Evolutionary conservation across 805 yeast species (phyloP).

Genomic region (Saccharomycopsis olivae): DNA sequence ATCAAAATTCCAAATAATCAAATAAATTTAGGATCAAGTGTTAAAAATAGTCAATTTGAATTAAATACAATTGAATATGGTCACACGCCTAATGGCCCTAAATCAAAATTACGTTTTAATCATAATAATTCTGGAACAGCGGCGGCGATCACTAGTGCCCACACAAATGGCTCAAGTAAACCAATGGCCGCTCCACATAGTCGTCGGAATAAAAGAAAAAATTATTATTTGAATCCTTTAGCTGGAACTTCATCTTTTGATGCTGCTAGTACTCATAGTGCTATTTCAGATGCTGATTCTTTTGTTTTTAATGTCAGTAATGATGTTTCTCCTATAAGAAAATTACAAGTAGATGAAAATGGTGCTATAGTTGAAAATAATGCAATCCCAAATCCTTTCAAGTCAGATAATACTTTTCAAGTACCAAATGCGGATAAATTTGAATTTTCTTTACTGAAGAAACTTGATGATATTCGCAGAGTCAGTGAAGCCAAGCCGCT

Average conservation of each 20-base stretch:
- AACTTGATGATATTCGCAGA: neutral
- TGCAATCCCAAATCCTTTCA: neutral
- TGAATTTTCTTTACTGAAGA: constrained; percentile 7
- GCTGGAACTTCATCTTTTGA: neutral
- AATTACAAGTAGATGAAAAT: constrained; percentile 9
- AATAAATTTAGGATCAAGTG: too few species aligned
- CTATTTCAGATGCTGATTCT: constrained; percentile 6
- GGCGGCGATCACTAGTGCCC: too few species aligned
- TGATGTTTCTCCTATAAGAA: constrained; percentile 16
- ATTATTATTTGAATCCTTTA: constrained; percentile 3
- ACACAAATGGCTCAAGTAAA: too few species aligned
- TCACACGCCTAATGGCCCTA: neutral
- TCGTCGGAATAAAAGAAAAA: neutral
- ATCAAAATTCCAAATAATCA: neutral
- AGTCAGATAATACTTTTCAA: neutral
- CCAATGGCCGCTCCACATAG: too few species aligned
- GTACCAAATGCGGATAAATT: constrained; percentile 10
- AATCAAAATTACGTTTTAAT: neutral
- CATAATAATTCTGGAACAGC: neutral
- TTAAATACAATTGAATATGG: constrained; percentile 8
- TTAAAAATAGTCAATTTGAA: neutral
- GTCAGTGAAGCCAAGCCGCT: too few species aligned
- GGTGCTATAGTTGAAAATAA: constrained; percentile 1
- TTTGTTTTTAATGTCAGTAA: constrained; percentile 12
- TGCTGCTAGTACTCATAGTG: neutral